These are phyloP conservation scores for Candida hungchunana DNA, from an alignment of 805 yeast species.

Conservation along the genomic window DNA sequence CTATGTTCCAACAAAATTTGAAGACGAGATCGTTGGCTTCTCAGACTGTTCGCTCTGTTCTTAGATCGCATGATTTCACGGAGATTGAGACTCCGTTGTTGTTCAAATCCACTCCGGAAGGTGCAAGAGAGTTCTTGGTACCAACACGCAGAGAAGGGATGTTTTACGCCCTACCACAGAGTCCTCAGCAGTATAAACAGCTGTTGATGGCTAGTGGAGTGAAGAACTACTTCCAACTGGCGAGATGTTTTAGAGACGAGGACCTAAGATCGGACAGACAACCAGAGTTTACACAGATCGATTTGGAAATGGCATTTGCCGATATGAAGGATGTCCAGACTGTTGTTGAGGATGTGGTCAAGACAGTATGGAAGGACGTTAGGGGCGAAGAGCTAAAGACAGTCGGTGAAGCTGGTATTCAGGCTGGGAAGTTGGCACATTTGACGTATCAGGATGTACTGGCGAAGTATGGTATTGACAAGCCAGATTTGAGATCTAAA, in stretches of 20 bases:
- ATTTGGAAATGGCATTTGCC: slow-evolving; percentile 88
- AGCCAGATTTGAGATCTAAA: slow-evolving; percentile 80
- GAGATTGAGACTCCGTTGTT: slow-evolving; percentile 92
- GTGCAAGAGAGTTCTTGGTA: slow-evolving; percentile 92
- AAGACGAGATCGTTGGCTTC: slow-evolving; percentile 55
- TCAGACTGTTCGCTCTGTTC: slow-evolving; percentile 36
- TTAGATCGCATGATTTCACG: slow-evolving; percentile 47
- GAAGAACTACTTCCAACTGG: slow-evolving; percentile 80
- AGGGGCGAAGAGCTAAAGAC: slow-evolving; percentile 30
- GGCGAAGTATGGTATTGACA: slow-evolving; percentile 79
- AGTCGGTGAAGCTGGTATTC: slow-evolving; percentile 15
- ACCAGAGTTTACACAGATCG: slow-evolving; percentile 97
- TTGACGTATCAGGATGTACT: slow-evolving; percentile 69
- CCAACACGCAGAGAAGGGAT: slow-evolving; percentile 66
- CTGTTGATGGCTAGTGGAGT: slow-evolving; percentile 92
- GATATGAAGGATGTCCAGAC: slow-evolving; percentile 60
- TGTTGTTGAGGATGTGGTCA: slow-evolving; percentile 57
- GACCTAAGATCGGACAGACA: slow-evolving; percentile 93
- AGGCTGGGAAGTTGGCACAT: slow-evolving; percentile 32
- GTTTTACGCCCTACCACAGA: slow-evolving; percentile 92
- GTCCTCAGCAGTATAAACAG: slow-evolving; percentile 97
- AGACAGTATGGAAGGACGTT: slow-evolving; percentile 50
- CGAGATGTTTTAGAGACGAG: slow-evolving; percentile 94
- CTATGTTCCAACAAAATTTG: slow-evolving; percentile 51
- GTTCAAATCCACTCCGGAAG: slow-evolving; percentile 96